phyloP scores from a whole-genome alignment of 2,329 filamentous ascomycete genomes.

The Didymella pinodella region DNA sequence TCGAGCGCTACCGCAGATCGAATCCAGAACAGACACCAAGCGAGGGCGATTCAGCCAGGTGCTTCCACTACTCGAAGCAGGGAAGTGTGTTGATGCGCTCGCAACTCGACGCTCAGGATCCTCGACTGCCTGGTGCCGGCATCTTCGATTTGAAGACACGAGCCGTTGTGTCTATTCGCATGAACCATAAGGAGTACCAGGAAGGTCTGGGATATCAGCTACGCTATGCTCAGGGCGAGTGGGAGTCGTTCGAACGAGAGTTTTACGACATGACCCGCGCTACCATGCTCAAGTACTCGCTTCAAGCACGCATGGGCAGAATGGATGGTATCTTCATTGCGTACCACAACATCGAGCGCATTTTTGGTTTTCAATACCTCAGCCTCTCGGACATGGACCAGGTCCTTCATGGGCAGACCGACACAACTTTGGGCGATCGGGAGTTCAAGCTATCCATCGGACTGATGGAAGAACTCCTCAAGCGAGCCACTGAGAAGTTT shows the following conservation, averaged over 20 bases:
- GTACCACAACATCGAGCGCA: constrained; percentile 91
- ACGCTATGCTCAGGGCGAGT: constrained; percentile 75
- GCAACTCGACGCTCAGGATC: constrained; percentile 89
- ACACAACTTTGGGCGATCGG: constrained; percentile 73
- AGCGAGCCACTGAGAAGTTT: constrained; percentile 77
- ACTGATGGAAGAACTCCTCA: constrained; percentile 79
- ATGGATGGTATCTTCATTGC: constrained; percentile 99
- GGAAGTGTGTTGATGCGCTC: constrained; percentile 94
- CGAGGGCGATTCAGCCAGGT: constrained; percentile 63
- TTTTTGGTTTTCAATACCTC: constrained; percentile 98
- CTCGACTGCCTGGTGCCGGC: constrained; percentile 84
- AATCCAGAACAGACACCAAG: constrained; percentile 70
- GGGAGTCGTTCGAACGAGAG: constrained; percentile 92
- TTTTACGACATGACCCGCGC: constrained; percentile 96
- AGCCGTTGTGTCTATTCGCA: constrained; percentile 88
- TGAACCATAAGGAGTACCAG: constrained; percentile 77
- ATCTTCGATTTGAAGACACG: constrained; percentile 98
- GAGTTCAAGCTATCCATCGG: constrained; percentile 86
- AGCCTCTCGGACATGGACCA: constrained; percentile 85
- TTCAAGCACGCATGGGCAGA: constrained; percentile 94
- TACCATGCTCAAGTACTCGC: constrained; percentile 93
- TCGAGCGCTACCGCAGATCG: constrained; percentile 75
- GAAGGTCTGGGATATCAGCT: constrained; percentile 88
- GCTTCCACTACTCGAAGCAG: constrained; percentile 86
- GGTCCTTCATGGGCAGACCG: constrained; percentile 80